Percentiles rank a stretch among this genome's conserved stretches.
These are phyloP conservation scores for Populus pruinosa DNA, from an alignment of 345 rosid species.

Conservation along the genomic window DNA sequence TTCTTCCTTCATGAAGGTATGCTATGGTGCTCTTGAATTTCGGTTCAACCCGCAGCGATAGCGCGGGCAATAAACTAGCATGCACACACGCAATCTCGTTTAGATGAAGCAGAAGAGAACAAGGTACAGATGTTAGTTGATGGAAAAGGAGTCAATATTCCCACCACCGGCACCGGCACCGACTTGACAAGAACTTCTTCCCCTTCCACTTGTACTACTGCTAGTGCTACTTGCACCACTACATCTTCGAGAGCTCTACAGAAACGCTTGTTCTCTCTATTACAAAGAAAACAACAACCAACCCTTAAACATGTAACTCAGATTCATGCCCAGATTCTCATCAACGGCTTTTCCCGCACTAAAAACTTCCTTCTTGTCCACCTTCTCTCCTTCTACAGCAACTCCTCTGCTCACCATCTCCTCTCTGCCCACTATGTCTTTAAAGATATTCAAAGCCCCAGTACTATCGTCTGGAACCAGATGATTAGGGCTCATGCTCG, in stretches of 20 bases:
- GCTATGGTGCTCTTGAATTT: slow-evolving; percentile 23
- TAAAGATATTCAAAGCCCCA: slow-evolving; percentile 24
- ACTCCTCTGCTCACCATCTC: slow-evolving; percentile 17
- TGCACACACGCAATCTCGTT: not conserved
- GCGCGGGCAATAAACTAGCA: no score
- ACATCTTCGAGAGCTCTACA: slow-evolving; percentile 26
- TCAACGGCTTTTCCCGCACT: slow-evolving; percentile 28
- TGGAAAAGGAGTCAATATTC: no score
- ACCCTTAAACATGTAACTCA: slow-evolving; percentile 14
- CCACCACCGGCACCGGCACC: no score
- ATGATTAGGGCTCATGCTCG: slow-evolving; percentile 41
- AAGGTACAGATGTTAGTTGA: no score
- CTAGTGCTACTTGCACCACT: no score
- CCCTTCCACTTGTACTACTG: no score
- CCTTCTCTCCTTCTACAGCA: slow-evolving; percentile 33
- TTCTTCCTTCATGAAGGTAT: slow-evolving; percentile 82
- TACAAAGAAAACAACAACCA: slow-evolving; percentile 14
- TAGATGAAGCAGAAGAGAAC: not conserved
- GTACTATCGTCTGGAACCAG: slow-evolving; percentile 50
- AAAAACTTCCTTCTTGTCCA: slow-evolving; percentile 33
- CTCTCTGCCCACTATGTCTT: slow-evolving; percentile 19
- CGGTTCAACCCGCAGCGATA: no score
- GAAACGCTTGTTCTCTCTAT: slow-evolving; percentile 37
- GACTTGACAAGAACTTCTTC: no score
- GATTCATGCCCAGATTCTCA: slow-evolving; percentile 34